phyloP scores from a whole-genome alignment of 805 yeast species.

The Ogataea pini region DNA sequence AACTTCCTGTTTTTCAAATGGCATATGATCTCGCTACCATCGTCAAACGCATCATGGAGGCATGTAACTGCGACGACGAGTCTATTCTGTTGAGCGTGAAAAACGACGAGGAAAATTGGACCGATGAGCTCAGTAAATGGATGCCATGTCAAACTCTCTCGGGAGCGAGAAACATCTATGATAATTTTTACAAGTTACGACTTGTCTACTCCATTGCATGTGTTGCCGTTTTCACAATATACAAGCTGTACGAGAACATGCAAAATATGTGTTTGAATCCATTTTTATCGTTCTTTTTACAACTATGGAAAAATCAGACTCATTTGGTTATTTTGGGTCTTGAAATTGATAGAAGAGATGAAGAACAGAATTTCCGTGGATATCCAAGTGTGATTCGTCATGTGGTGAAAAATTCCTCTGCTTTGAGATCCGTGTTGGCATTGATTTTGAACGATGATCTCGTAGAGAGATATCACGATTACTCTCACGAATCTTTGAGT shows the following conservation, averaged over 20 bases:
- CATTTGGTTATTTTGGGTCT: slow-evolving; percentile 58
- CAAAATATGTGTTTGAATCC: slow-evolving; percentile 57
- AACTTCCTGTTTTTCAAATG: slow-evolving; percentile 38
- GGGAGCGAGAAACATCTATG: slow-evolving; percentile 23
- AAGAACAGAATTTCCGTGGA: slow-evolving; percentile 39
- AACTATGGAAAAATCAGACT: slow-evolving; percentile 68
- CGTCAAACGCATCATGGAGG: slow-evolving; percentile 37
- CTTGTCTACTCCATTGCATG: slow-evolving; percentile 47
- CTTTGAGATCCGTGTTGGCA: slow-evolving; percentile 62
- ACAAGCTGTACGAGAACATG: slow-evolving; percentile 40
- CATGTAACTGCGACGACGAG: slow-evolving; percentile 47
- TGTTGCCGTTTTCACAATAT: slow-evolving; percentile 44
- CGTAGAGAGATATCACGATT: slow-evolving; percentile 49
- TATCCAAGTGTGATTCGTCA: slow-evolving; percentile 50
- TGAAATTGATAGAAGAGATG: slow-evolving; percentile 56
- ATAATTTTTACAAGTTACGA: slow-evolving; percentile 41
- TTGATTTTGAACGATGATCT: slow-evolving; percentile 55
- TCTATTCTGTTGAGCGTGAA: slow-evolving; percentile 40
- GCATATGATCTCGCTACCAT: slow-evolving; percentile 37
- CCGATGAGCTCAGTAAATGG: slow-evolving; percentile 36
- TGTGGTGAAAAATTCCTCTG: slow-evolving; percentile 61
- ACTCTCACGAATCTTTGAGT: slow-evolving; percentile 56
- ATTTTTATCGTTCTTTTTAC: slow-evolving; percentile 55
- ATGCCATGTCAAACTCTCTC: slow-evolving; percentile 36
- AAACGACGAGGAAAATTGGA: slow-evolving; percentile 42